Evolutionary conservation across 352 stramenopile genomes (phyloP), one percentile per base, ranked within the genome.

Genomic region (Pythium rhizo-oryzae): DNA sequence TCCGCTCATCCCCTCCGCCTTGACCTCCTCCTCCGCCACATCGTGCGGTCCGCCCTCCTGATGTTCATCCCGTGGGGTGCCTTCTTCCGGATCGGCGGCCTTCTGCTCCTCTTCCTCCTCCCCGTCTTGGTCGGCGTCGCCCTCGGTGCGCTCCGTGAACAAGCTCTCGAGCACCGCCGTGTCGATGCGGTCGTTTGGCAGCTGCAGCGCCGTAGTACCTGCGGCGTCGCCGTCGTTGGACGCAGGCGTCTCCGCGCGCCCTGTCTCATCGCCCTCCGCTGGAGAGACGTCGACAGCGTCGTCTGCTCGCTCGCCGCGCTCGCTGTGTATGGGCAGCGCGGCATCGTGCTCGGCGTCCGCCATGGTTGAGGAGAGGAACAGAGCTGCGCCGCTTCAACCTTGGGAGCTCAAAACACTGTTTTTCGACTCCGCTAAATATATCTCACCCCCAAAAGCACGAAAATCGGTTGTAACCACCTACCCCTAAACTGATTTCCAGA

Each of bases 81-180:
- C 46, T 8, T 56, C 59, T 3, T 59, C 52, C 16, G 35, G 8
- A 8, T 33, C 28, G n/a, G n/a, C n/a, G n/a, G n/a, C n/a, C 28
- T 33, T 43, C 64, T 49, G 18, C 19, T 47, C 41, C 21, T 47
- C 15, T 16, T 47, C 13, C 9, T 57, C 57, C 4, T 57, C 52
- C 7, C 49, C 33, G 11, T 59, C 43, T 54, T 52, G 4, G 41
- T 47, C 41, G 6, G 41, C 33, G 12, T 59, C 58, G 8, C 19
- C 28, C 37, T 73, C 67, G 0, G 35, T 67, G 19, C 59, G 46
- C 15, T 74, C 60, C 6, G 67, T 74, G 61, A 74, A 74, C 12
- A 74, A 51, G 54, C 62, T 69, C 46, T 67, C 60, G 16, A 74
- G 61, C n/a, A 50, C 54, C 5, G 53, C 61, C 18, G 54, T 53